Conservation (phyloP, 192 early-diverging fungal genomes). For the Endogone sp. region DNA sequence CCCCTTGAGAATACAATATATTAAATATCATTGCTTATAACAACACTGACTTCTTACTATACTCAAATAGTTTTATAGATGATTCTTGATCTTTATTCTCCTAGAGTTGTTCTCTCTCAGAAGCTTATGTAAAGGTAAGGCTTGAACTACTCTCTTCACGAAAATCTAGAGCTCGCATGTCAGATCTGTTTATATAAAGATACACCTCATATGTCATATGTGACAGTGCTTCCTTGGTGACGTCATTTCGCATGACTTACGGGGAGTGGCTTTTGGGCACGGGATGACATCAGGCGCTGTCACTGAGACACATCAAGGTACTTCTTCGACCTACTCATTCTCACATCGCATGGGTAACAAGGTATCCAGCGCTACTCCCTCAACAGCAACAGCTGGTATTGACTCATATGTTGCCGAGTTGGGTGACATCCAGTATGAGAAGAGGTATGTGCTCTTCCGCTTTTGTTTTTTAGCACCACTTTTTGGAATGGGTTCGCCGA, state of each 20-base stretch:
- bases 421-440: slow-evolving; percentile 66
- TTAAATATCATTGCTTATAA: too few relatives aligned
- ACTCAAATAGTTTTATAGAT: too few relatives aligned
- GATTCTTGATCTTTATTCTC: too few relatives aligned
- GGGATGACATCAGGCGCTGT: not conserved
- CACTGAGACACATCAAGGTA: not conserved
- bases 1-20: too few relatives aligned
- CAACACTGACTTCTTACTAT: too few relatives aligned
- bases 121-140: too few relatives aligned
- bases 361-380: slow-evolving; percentile 60
- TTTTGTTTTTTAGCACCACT: not conserved
- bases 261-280: not conserved
- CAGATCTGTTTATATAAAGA: too few relatives aligned
- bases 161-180: too few relatives aligned
- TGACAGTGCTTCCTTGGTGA: too few relatives aligned
- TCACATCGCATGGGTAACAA: slow-evolving; percentile 59
- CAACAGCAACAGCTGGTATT: slow-evolving; percentile 58
- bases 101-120: too few relatives aligned
- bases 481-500: slow-evolving; percentile 2
- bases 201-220: too few relatives aligned
- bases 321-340: not conserved
- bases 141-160: too few relatives aligned
- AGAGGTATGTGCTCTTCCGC: slow-evolving; percentile 40
- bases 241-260: not conserved
- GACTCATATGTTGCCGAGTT: slow-evolving; percentile 73